Evolutionary conservation across 1,284 basidiomycete species (phyloP).

Genomic region (Cryptococcus jaspeensis): DNA sequence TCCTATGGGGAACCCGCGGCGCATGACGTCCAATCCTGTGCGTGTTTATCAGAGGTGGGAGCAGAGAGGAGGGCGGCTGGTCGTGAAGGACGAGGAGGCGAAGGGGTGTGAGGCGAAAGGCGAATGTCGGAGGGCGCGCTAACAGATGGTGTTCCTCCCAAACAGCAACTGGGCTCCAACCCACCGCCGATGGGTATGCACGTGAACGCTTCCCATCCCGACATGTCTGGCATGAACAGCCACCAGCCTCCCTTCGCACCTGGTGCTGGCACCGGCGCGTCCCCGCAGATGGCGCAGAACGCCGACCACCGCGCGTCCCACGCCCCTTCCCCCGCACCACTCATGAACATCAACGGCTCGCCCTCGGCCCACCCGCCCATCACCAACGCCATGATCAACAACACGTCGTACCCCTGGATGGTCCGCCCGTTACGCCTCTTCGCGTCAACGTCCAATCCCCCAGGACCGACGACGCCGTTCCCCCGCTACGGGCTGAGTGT

Average conservation of each 20-base stretch:
- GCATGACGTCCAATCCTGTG: conserved; percentile 39
- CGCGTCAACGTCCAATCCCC: conserved; percentile 28
- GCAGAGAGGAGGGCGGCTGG: too few species aligned
- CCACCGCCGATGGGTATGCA: background rate
- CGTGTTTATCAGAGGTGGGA: background rate
- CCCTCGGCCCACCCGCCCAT: background rate
- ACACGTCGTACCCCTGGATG: conserved; percentile 34
- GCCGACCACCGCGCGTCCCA: too few species aligned
- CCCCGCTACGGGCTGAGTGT: conserved; percentile 96
- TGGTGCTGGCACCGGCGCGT: background rate
- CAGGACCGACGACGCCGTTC: conserved; percentile 62
- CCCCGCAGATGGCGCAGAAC: too few species aligned
- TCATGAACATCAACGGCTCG: background rate
- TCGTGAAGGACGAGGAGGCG: too few species aligned
- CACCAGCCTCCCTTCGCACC: background rate
- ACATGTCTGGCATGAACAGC: background rate
- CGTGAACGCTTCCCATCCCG: background rate
- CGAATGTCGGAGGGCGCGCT: too few species aligned
- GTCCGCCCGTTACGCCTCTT: conserved; percentile 25
- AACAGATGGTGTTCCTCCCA: background rate
- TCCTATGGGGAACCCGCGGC: conserved; percentile 23
- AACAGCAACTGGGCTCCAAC: background rate
- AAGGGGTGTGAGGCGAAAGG: too few species aligned
- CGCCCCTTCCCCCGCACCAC: too few species aligned
- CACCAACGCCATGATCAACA: conserved; percentile 14